phyloP scores from a whole-genome alignment of 148 eudicot genomes.

The Persicaria tinctoria region DNA sequence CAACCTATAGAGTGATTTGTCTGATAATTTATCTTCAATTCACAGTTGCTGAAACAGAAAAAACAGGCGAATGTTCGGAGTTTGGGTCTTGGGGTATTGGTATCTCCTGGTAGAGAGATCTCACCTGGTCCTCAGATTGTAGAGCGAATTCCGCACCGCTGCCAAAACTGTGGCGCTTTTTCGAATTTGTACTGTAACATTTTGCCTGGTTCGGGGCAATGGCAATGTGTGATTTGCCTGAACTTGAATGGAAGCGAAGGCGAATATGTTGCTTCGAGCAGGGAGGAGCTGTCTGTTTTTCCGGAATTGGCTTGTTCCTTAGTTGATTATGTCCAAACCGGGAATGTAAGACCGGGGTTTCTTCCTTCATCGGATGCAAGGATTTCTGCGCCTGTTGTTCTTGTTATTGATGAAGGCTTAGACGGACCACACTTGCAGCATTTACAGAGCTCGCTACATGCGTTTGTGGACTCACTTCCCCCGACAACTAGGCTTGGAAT shows the following conservation, averaged over 20 bases:
- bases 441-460: constrained; percentile 87
- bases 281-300: constrained; percentile 66
- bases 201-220: constrained; percentile 79
- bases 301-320: constrained; percentile 68
- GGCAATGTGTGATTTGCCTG: constrained; percentile 88
- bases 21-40: neutral
- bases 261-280: constrained; percentile 73
- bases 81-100: constrained; percentile 79
- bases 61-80: constrained; percentile 71
- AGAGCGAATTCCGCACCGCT: constrained; percentile 54
- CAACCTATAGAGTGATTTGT: neutral
- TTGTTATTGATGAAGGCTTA: constrained; percentile 79
- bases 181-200: constrained; percentile 81
- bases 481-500: constrained; percentile 84
- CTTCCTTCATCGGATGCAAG: constrained; percentile 85
- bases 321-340: constrained; percentile 76
- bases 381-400: constrained; percentile 78
- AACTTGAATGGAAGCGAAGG: constrained; percentile 80
- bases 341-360: constrained; percentile 66
- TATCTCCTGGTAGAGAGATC: constrained; percentile 74
- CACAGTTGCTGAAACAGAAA: constrained; percentile 75
- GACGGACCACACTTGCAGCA: constrained; percentile 89
- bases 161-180: constrained; percentile 54
- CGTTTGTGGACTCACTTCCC: constrained; percentile 85
- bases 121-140: constrained; percentile 71